A percentile compares a stretch with the other conserved stretches of the same genome.
These are phyloP conservation scores for Trypanosoma lewisi DNA, from an alignment of 208 protist species.

Conservation along the genomic window DNA sequence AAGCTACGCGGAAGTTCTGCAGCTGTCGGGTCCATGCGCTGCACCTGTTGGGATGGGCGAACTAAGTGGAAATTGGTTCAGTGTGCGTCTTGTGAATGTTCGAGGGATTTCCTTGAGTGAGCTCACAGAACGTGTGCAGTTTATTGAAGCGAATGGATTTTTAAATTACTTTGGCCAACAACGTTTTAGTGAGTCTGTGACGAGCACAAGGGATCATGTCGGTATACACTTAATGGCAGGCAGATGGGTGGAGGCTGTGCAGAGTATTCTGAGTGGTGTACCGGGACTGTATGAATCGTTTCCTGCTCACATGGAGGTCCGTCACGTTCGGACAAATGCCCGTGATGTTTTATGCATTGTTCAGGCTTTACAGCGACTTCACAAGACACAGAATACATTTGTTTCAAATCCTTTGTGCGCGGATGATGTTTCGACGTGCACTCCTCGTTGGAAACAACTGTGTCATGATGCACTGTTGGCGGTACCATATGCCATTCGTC, in stretches of 20 bases:
- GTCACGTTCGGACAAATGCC: slow-evolving; percentile 39
- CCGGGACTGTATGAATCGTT: slow-evolving; percentile 55
- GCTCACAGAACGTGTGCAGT: slow-evolving; percentile 35
- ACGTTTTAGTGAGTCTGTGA: slow-evolving; percentile 83
- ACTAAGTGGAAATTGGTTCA: slow-evolving; percentile 27
- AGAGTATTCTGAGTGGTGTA: slow-evolving; percentile 11
- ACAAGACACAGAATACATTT: slow-evolving; percentile 42
- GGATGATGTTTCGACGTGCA: slow-evolving; percentile 18
- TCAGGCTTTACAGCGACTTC: slow-evolving; percentile 50
- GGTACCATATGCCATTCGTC: slow-evolving; percentile 54
- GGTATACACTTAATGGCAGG: slow-evolving; percentile 70
- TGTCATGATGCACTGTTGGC: slow-evolving; percentile 64
- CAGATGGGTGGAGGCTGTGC: slow-evolving; percentile 51
- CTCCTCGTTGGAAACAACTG: slow-evolving; percentile 45
- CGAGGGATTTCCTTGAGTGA: slow-evolving; percentile 12
- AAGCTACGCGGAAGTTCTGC: slow-evolving; percentile 19
- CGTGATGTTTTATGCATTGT: slow-evolving; percentile 70
- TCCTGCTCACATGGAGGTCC: slow-evolving; percentile 58
- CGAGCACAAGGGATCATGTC: slow-evolving; percentile 50
- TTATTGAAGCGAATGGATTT: slow-evolving; percentile 62
- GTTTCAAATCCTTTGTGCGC: not conserved
- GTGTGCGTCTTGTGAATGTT: slow-evolving; percentile 37
- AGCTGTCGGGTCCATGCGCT: slow-evolving; percentile 14
- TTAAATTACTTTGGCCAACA: slow-evolving; percentile 96
- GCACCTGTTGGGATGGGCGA: slow-evolving; percentile 37